Conservation (phyloP, 179 eudicot genomes). For the Camellia oleifera region DNA sequence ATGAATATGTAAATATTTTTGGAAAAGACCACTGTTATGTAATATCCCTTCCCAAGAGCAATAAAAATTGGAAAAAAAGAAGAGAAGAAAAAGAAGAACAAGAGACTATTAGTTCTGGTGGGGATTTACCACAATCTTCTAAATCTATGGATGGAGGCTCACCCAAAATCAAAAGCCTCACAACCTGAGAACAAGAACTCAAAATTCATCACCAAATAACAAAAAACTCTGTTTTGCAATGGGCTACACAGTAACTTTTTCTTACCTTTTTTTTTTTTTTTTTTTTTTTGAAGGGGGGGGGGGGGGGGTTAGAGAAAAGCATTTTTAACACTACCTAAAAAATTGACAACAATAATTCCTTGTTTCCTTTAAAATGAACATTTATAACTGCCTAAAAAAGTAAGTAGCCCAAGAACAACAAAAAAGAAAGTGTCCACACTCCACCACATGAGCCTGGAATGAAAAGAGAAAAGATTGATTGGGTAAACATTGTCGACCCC, state of each 20-base stretch:
- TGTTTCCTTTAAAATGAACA: no score
- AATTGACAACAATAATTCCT: background rate
- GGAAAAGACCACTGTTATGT: no score
- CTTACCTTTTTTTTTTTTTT: no score
- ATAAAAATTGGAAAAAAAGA: background rate
- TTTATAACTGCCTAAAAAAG: no score
- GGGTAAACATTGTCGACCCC: no score
- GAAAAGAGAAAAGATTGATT: no score
- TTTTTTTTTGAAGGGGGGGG: no score
- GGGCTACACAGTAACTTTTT: background rate
- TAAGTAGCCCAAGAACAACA: no score
- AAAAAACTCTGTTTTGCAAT: background rate
- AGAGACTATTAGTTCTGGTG: background rate
- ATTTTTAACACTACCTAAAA: background rate
- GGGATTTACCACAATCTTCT: background rate
- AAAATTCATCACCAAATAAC: background rate
- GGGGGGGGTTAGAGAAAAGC: no score
- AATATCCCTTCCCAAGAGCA: background rate
- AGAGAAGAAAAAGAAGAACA: background rate
- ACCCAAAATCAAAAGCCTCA: background rate
- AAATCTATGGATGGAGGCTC: background rate
- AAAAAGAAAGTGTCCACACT: no score
- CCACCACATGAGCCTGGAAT: no score
- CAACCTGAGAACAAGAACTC: background rate
- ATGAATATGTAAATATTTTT: no score